phyloP scores from a whole-genome alignment of 352 stramenopile genomes.

The Phytophthora litchii region DNA sequence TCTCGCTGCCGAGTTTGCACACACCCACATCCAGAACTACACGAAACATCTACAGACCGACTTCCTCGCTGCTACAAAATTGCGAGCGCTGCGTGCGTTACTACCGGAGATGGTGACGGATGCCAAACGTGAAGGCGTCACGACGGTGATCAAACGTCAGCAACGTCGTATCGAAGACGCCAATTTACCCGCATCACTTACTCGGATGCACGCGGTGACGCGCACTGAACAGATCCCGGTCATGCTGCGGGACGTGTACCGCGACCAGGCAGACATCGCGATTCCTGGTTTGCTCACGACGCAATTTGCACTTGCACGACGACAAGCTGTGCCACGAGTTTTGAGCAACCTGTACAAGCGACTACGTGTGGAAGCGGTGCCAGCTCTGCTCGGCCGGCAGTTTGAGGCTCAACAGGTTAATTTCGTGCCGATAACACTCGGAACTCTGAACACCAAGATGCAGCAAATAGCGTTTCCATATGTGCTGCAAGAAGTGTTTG shows the following conservation, averaged over 20 bases:
- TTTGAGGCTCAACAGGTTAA: slow-evolving; percentile 41
- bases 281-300: slow-evolving; percentile 32
- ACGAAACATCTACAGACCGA: slow-evolving; percentile 41
- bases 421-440: slow-evolving; percentile 57
- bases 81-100: slow-evolving; percentile 52
- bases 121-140: slow-evolving; percentile 45
- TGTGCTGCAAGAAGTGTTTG: slow-evolving; percentile 59
- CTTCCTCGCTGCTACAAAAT: slow-evolving; percentile 69
- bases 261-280: slow-evolving; percentile 63
- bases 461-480: slow-evolving; percentile 65
- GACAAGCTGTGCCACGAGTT: slow-evolving; percentile 61
- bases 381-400: slow-evolving; percentile 51
- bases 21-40: slow-evolving; percentile 54
- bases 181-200: slow-evolving; percentile 50
- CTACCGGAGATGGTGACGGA: slow-evolving; percentile 41
- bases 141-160: slow-evolving; percentile 47
- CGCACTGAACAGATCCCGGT: slow-evolving; percentile 63
- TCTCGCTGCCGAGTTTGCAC: slow-evolving; percentile 63
- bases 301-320: slow-evolving; percentile 32
- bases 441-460: slow-evolving; percentile 49
- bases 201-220: slow-evolving; percentile 53
- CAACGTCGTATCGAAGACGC: slow-evolving; percentile 47
- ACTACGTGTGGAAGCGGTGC: slow-evolving; percentile 57
- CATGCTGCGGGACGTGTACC: slow-evolving; percentile 65
- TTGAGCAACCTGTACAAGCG: slow-evolving; percentile 54